phyloP scores from a whole-genome alignment of 805 yeast species.

The Starmerella tilneyi region DNA sequence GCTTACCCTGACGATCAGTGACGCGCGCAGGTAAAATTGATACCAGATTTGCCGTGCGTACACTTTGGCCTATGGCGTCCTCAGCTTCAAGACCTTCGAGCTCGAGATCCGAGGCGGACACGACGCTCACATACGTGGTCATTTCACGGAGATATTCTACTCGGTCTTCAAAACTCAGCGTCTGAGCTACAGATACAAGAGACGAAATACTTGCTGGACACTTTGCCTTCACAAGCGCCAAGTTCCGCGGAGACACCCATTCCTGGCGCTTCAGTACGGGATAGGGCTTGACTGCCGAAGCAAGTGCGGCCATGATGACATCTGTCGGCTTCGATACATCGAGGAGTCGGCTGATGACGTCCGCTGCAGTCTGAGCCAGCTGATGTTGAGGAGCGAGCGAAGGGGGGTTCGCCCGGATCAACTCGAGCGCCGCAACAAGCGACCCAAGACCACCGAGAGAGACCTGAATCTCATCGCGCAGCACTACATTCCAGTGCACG shows the following conservation, averaged over 20 bases:
- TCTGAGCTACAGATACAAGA: conserved; percentile 34
- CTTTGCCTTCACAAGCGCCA: conserved; percentile 56
- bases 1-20: conserved; percentile 35
- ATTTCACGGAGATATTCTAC: conserved; percentile 48
- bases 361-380: conserved; percentile 25
- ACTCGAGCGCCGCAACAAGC: conserved; percentile 15
- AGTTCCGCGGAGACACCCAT: conserved; percentile 38
- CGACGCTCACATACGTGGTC: conserved; percentile 44
- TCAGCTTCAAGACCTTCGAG: conserved; percentile 30
- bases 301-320: conserved; percentile 30
- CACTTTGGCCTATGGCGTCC: conserved; percentile 38
- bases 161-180: conserved; percentile 10
- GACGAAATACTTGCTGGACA: conserved; percentile 57
- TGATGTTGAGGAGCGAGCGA: conserved; percentile 8
- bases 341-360: conserved; percentile 20
- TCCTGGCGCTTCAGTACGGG: conserved; percentile 41
- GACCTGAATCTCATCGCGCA: conserved; percentile 13
- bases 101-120: conserved; percentile 24
- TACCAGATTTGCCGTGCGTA: conserved; percentile 28
- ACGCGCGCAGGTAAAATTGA: conserved; percentile 52
- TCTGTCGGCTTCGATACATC: conserved; percentile 18
- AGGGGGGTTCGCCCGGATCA: conserved; percentile 5
- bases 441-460: conserved; percentile 10
- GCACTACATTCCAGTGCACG: conserved; percentile 20
- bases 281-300: conserved; percentile 36